Conservation (phyloP, 1,284 basidiomycete genomes). For the Pseudozyma pruni region DNA sequence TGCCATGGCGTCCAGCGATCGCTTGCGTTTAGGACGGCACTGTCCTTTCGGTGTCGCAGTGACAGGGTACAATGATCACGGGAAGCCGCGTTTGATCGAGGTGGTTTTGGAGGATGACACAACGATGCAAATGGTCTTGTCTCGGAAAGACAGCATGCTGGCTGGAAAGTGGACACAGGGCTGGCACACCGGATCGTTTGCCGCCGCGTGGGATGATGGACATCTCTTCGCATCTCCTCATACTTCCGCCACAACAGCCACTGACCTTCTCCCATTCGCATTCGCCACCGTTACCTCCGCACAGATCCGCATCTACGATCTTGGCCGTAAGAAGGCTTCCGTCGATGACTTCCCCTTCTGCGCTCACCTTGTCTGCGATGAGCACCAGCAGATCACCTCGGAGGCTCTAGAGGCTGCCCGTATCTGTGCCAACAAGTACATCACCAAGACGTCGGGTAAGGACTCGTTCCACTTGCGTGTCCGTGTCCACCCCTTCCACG, state of each 20-base stretch:
- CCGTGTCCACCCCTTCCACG: constrained; percentile 97
- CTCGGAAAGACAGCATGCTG: too few species aligned
- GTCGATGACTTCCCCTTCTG: constrained; percentile 87
- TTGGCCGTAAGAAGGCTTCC: constrained; percentile 92
- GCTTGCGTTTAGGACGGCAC: too few species aligned
- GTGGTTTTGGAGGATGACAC: too few species aligned
- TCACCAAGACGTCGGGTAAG: constrained; percentile 97
- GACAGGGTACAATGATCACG: too few species aligned
- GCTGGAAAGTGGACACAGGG: too few species aligned
- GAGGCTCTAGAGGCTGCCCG: constrained; percentile 98
- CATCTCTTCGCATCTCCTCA: not conserved
- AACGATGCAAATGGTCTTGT: too few species aligned
- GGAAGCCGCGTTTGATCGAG: too few species aligned
- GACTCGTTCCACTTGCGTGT: constrained; percentile 99
- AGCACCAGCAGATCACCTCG: constrained; percentile 95
- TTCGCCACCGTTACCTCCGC: not conserved
- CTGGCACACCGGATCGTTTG: constrained; percentile 14
- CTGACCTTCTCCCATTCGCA: constrained; percentile 3
- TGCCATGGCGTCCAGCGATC: too few species aligned
- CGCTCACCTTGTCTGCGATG: constrained; percentile 94
- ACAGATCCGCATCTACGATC: constrained; percentile 73
- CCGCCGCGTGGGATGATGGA: not conserved
- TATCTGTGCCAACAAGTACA: constrained; percentile 99
- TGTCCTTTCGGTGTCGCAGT: too few species aligned
- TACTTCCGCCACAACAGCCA: not conserved